Evolutionary conservation across 192 early-diverging fungal species (phyloP), one percentile per base, ranked within the genome.

Genomic region (Phlyctochytrium arcticum): DNA sequence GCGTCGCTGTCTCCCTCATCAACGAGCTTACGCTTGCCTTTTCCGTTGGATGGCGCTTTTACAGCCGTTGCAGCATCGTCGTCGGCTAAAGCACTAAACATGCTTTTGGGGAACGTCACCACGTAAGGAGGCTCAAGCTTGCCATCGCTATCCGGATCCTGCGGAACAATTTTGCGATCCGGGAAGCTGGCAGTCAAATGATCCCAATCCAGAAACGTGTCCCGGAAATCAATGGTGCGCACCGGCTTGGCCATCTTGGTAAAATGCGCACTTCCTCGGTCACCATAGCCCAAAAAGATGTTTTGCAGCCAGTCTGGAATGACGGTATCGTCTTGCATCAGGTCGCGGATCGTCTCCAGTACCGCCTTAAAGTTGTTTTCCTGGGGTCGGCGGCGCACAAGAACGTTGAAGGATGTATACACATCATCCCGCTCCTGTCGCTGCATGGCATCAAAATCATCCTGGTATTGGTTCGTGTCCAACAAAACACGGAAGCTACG

Each of bases 311-410:
- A 99, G 8, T 85, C 83, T 7, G 98, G 98, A 2, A 98, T 83
- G 48, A 89, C 86, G 6, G 87, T 48, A 26, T 91, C 88, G 63
- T 80, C 88, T 71, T 89, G 83, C 86, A 94, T 89, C 61, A 95
- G 71, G 49, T 91, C 91, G 30, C 94, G 89, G 37, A 98, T 87
- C 0, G 92, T 89, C 59, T 96, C 95, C 48, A 98, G 69, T 3
- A 95, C 90, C 2, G 89, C 84, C 70, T 91, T 92, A 66, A 98
- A 96, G 71, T 95, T 96, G 76, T 92, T 98, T 75, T 96, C 94
- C 64, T 89, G 78, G 34, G 92, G 85, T 51, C 87, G 83, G 27
- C 95, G 81, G 30, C 98, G 86, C 57, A 99, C 66, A n/a, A 96
- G 76, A 21, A 98, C 78, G 71, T 95, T 98, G 59, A 98, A 93